Evolutionary conservation across 192 early-diverging fungal species (phyloP).

Genomic region (Linderina pennispora): DNA sequence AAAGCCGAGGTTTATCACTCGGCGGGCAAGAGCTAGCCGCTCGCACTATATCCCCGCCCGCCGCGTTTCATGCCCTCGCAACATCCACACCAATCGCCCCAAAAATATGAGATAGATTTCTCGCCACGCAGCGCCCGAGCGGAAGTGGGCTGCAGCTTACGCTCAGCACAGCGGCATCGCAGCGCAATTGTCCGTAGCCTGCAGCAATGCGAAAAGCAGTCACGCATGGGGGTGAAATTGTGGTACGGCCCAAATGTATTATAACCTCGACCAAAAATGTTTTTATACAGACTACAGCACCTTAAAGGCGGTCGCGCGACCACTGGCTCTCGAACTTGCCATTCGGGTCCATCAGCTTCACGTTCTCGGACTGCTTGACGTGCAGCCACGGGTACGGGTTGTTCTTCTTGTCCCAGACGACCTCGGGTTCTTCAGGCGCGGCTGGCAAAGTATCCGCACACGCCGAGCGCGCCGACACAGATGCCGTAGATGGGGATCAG

Average conservation of each 20-base stretch:
- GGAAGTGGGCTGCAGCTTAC: too few relatives aligned
- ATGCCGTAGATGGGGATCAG: constrained; percentile 46
- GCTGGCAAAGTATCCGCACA: constrained; percentile 27
- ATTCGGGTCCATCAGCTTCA: constrained; percentile 44
- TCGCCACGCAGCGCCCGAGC: too few relatives aligned
- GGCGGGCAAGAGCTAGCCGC: neutral
- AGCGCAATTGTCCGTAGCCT: too few relatives aligned
- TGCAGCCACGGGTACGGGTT: constrained; percentile 48
- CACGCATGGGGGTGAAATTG: too few relatives aligned
- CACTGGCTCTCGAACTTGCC: constrained; percentile 42
- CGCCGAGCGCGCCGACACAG: constrained; percentile 28
- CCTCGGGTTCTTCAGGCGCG: constrained; percentile 42
- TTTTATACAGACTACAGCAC: too few relatives aligned
- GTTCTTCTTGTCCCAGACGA: constrained; percentile 42
- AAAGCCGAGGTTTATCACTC: constrained; percentile 32
- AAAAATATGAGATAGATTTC: too few relatives aligned
- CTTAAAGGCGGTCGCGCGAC: constrained; percentile 40
- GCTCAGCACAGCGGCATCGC: too few relatives aligned
- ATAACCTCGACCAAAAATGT: too few relatives aligned
- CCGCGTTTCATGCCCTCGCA: constrained; percentile 38
- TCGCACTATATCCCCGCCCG: constrained; percentile 1
- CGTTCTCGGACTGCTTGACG: constrained; percentile 47
- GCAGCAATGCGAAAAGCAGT: too few relatives aligned
- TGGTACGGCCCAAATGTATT: too few relatives aligned
- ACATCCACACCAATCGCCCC: too few relatives aligned